Conservation (phyloP, 2,329 filamentous ascomycete genomes). For the Aspergillus neotritici region DNA sequence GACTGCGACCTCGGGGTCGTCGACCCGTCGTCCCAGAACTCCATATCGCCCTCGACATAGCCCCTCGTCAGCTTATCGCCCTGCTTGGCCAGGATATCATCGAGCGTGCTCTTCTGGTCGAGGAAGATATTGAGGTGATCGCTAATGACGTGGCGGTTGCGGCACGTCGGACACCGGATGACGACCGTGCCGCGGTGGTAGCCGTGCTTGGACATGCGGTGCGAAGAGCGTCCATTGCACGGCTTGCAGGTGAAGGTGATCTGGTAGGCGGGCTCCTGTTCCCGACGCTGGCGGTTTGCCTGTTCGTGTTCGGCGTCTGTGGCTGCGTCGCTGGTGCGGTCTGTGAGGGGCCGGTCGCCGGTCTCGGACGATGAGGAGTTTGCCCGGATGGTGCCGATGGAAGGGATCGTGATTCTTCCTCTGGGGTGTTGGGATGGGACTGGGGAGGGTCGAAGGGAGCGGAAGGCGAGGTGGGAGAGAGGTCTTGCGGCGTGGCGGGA, state of each 20-base stretch:
- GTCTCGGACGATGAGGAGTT: constrained; percentile 25
- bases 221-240: constrained; percentile 72
- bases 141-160: constrained; percentile 82
- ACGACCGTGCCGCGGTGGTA: constrained; percentile 88
- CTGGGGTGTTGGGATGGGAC: constrained; percentile 3
- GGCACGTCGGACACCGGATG: constrained; percentile 80
- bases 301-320: constrained; percentile 30
- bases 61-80: constrained; percentile 74
- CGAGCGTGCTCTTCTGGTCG: constrained; percentile 38
- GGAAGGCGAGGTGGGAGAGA: constrained; percentile 17
- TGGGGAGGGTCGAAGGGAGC: constrained; percentile 7
- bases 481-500: constrained; percentile 15
- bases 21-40: constrained; percentile 78
- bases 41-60: constrained; percentile 73
- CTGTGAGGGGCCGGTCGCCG: constrained; percentile 24
- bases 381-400: constrained; percentile 16
- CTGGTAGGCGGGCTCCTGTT: constrained; percentile 65
- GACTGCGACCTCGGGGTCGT: constrained; percentile 25
- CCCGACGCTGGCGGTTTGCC: constrained; percentile 32
- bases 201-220: constrained; percentile 85
- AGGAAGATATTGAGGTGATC: constrained; percentile 69
- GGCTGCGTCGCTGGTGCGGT: constrained; percentile 22
- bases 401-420: constrained; percentile 4
- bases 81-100: constrained; percentile 37
- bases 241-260: constrained; percentile 90